Evolutionary conservation across 2,329 filamentous ascomycete species (phyloP).

Genomic region (Colletotrichum truncatum): DNA sequence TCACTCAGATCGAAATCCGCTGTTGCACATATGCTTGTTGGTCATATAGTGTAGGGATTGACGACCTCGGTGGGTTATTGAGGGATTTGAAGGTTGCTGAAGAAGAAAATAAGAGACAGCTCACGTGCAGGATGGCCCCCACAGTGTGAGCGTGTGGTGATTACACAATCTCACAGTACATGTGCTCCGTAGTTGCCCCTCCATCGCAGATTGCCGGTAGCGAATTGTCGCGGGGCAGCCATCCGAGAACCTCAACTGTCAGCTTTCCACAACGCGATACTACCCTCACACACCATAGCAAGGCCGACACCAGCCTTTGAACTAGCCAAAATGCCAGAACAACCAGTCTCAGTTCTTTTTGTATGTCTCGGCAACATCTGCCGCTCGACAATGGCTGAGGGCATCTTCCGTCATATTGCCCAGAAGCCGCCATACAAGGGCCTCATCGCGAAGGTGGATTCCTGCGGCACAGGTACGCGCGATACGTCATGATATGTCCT

Average conservation of each 20-base stretch:
- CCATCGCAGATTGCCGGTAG: conserved; percentile 12
- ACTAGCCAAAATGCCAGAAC: conserved; percentile 44
- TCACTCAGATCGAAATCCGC: too few relatives aligned
- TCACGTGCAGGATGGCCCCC: background rate
- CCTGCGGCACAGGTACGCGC: conserved; percentile 78
- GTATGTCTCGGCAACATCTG: conserved; percentile 98
- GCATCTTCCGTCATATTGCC: conserved; percentile 81
- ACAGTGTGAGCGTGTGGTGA: background rate
- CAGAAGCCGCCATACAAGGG: conserved; percentile 67
- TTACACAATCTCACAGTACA: background rate
- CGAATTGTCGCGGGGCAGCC: conserved; percentile 21
- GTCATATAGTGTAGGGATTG: too few relatives aligned
- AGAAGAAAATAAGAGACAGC: background rate
- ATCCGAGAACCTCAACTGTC: background rate
- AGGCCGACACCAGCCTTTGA: background rate
- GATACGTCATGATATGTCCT: conserved; percentile 24
- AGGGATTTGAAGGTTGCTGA: background rate
- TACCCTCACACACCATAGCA: background rate
- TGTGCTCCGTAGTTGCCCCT: conserved; percentile 13
- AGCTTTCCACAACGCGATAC: conserved; percentile 16
- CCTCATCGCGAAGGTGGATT: conserved; percentile 78
- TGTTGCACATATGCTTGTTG: too few relatives aligned
- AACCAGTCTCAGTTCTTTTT: conserved; percentile 79
- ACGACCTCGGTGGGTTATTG: background rate
- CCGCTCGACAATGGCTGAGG: conserved; percentile 93